Evolutionary conservation across 495 filamentous ascomycete species (phyloP).

Genomic region (Saxispiralis lemnorum): DNA sequence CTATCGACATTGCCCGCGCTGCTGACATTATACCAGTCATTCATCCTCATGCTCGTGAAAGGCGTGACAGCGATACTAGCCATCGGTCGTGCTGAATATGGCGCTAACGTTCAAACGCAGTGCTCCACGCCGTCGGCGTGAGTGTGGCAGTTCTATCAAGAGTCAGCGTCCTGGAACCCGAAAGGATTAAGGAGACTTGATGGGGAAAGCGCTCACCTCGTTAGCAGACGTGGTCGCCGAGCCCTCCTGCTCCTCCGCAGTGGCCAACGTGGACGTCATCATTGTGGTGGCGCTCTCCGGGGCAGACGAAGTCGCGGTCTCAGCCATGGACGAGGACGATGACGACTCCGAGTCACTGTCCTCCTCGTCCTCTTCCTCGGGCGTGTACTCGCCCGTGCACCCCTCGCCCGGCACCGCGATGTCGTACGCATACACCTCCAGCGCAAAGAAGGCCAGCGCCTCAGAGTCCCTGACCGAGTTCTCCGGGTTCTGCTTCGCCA

Average conservation of each 20-base stretch:
- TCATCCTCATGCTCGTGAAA: too few species aligned
- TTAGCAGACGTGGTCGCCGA: not conserved
- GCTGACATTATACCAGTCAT: too few species aligned
- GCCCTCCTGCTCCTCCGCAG: conserved; percentile 1
- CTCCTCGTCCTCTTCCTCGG: not conserved
- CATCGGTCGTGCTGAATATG: too few species aligned
- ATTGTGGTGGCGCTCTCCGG: conserved; percentile 2
- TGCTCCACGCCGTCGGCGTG: conserved; percentile 17
- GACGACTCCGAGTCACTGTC: not conserved
- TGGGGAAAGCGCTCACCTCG: not conserved
- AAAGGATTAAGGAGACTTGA: not conserved
- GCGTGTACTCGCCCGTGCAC: conserved; percentile 26
- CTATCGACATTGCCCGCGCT: too few species aligned
- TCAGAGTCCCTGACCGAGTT: conserved; percentile 34
- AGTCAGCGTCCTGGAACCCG: not conserved
- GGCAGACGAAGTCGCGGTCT: conserved; percentile 3
- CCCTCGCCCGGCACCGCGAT: conserved; percentile 36
- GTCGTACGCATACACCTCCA: conserved; percentile 39
- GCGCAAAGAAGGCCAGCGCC: conserved; percentile 38
- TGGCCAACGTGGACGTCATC: conserved; percentile 5
- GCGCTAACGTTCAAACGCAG: conserved; percentile 6
- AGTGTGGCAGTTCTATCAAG: conserved; percentile 18
- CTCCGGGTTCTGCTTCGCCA: conserved; percentile 24
- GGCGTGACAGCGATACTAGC: too few species aligned
- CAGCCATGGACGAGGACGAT: conserved; percentile 1